Conservation (phyloP, 2,329 filamentous ascomycete genomes). For the Bertia moriformis region DNA sequence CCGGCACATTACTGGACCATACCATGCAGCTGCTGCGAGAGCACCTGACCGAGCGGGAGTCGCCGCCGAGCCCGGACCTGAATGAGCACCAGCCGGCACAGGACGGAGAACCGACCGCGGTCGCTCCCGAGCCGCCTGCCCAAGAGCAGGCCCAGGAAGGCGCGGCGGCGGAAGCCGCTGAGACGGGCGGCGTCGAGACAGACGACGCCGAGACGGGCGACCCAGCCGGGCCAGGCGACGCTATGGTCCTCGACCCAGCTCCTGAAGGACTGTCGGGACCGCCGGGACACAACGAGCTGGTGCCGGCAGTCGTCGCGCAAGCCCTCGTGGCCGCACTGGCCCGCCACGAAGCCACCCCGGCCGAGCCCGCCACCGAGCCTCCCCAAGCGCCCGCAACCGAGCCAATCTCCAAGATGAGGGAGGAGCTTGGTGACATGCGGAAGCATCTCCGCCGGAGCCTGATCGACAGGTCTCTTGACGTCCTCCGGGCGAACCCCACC, state of each 20-base stretch:
- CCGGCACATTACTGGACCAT: no score
- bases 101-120: slow-evolving; percentile 7
- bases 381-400: neutral
- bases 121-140: slow-evolving; percentile 8
- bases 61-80: no score
- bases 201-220: slow-evolving; percentile 5
- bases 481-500: slow-evolving; percentile 74
- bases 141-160: slow-evolving; percentile 8
- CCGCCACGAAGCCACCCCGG: no score
- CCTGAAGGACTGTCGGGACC: no score
- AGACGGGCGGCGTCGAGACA: neutral
- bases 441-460: slow-evolving; percentile 57
- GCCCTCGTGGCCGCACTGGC: no score
- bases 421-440: slow-evolving; percentile 68
- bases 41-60: no score
- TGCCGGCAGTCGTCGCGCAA: no score
- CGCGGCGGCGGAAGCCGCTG: neutral
- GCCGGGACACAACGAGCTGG: neutral
- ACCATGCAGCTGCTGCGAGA: no score
- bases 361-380: neutral
- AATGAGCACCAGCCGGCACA: slow-evolving; percentile 1
- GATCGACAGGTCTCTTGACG: slow-evolving; percentile 79
- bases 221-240: no score
- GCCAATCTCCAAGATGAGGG: slow-evolving; percentile 39
- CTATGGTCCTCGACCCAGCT: no score